Conservation (phyloP, 2,329 filamentous ascomycete genomes). For the Cordyceps javanica region DNA sequence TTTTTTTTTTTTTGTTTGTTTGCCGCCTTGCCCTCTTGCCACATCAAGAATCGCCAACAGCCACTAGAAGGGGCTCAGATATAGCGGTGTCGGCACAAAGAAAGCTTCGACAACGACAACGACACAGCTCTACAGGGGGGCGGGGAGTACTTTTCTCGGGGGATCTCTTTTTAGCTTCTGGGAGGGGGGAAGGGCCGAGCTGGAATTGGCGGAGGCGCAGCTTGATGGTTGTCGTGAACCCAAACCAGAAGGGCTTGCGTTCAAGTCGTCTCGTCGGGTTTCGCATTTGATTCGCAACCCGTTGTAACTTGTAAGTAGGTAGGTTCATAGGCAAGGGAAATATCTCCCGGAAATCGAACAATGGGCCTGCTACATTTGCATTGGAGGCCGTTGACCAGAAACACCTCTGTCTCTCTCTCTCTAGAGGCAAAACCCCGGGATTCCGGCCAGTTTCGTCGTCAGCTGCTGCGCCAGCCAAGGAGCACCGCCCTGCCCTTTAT, state of each 20-base stretch:
- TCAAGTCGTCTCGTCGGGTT: neutral
- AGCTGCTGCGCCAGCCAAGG: slow-evolving; percentile 1
- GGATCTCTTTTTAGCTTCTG: neutral
- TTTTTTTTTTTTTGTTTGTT: no score
- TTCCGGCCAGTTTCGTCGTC: neutral
- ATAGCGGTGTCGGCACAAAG: neutral
- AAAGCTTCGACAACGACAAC: no score
- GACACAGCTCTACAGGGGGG: neutral
- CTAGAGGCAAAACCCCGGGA: neutral
- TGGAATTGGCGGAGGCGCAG: neutral
- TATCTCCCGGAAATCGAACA: no score
- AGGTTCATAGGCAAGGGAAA: neutral
- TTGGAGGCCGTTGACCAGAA: slow-evolving; percentile 8
- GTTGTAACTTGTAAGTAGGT: neutral
- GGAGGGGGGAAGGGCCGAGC: neutral
- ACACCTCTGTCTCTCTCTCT: no score
- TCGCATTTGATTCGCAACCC: neutral
- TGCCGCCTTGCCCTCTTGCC: no score
- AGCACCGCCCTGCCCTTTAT: neutral
- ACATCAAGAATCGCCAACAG: neutral
- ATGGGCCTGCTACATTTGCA: neutral
- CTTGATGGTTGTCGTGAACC: neutral
- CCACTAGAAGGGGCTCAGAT: neutral
- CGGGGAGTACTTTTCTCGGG: no score
- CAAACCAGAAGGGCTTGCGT: neutral